Base-by-base conservation (phyloP, 139 green algal species). In the Chlorella sp. region DNA sequence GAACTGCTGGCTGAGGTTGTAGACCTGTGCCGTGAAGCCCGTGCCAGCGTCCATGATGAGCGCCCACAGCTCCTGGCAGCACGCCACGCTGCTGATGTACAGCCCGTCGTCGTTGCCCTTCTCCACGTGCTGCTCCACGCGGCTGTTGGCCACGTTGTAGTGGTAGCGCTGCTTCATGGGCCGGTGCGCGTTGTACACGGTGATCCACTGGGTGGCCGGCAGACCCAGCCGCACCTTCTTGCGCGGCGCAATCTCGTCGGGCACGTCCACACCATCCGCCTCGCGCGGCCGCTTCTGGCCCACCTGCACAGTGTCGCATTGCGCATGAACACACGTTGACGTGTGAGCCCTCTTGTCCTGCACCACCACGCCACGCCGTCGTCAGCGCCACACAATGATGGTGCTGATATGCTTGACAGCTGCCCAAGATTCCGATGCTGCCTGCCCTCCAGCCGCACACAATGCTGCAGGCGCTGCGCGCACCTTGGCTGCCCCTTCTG, bases 131-230 rank as follows among this genome's bases (percentile, higher is more conserved):
- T 97, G 93, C 74, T 92, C 87, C 42, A 99, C 88, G 24, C 95
- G 88, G 32, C 87, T 91, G 81, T 98, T 94, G 61, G 94, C 92
- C 69, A 99, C 95, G 77, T 99, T 99, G 91, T 99, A 99, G 85
- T 99, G 95, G 80, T 99, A 99, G 66, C 95, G 87, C 86, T 99
- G 95, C 89, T 99, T 99, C 95, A 99, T 99, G 63, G 95, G 93
- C 60, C 89, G 77, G 82, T 97, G 92, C 34, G 93, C 94, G 80
- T 98, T 99, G 89, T 99, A 99, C 14, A 98, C 91, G 2, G 95
- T 98, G 77, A 99, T 98, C 95, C 95, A 99, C 86, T 99, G 95
- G 34, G 90, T 95, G 29, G 95, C 95, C 6, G 95, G 95, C 74
- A 98, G 85, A 6, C 95, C 95, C 71, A 99, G 79, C 34, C 95